phyloP scores from a whole-genome alignment of 179 eudicot species.

The Beta lomatogona region DNA sequence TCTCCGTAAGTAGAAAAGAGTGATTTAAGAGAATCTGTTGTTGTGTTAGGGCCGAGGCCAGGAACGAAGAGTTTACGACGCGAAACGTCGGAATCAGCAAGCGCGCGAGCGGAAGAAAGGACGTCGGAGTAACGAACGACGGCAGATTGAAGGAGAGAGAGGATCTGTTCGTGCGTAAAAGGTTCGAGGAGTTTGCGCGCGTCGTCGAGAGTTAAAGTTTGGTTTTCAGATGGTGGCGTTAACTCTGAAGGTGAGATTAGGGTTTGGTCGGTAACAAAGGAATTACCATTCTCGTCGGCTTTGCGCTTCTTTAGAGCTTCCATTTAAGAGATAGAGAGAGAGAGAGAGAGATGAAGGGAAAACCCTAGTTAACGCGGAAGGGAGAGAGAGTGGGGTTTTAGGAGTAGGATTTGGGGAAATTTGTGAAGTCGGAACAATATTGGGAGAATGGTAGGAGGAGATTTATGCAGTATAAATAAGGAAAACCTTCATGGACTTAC shows the following conservation, averaged over 20 bases:
- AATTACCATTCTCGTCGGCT: conserved; percentile 46
- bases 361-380: background rate
- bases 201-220: conserved; percentile 40
- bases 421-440: too few species aligned
- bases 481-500: too few species aligned
- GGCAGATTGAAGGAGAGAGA: conserved; percentile 38
- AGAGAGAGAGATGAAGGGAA: background rate
- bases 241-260: background rate
- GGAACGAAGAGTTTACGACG: conserved; percentile 47
- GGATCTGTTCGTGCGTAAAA: conserved; percentile 36
- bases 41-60: conserved; percentile 46
- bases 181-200: conserved; percentile 44
- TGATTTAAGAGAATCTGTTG: conserved; percentile 35
- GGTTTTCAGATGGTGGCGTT: conserved; percentile 12
- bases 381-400: background rate
- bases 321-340: conserved; percentile 11
- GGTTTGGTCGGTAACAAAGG: background rate
- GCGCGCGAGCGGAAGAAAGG: conserved; percentile 37
- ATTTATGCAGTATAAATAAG: background rate
- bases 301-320: conserved; percentile 48
- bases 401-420: background rate
- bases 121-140: conserved; percentile 40
- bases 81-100: conserved; percentile 44
- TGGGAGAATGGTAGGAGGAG: background rate
- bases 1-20: conserved; percentile 38